phyloP scores from a whole-genome alignment of 1,139 yeast species.

The Dujonia santamariae region DNA sequence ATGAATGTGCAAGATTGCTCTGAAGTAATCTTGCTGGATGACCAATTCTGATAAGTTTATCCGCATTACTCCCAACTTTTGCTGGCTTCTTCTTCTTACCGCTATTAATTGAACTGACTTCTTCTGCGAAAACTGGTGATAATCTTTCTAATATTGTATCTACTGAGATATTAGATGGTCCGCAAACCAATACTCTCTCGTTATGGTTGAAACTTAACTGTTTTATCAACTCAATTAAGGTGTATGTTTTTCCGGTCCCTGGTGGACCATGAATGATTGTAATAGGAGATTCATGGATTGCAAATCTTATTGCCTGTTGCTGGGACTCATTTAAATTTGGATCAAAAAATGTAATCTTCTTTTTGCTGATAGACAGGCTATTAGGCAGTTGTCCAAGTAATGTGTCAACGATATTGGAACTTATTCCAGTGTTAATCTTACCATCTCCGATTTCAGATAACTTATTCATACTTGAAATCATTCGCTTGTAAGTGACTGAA shows the following conservation, averaged over 20 bases:
- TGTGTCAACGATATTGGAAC: slow-evolving; percentile 30
- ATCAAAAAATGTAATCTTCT: slow-evolving; percentile 40
- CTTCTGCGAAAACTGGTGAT: slow-evolving; percentile 31
- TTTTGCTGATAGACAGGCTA: slow-evolving; percentile 11
- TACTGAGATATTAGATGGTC: slow-evolving; percentile 93
- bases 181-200: slow-evolving; percentile 81
- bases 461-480: slow-evolving; percentile 76
- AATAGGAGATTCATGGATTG: slow-evolving; percentile 37
- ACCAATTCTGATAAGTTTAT: slow-evolving; percentile 73
- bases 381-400: slow-evolving; percentile 43
- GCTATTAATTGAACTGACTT: slow-evolving; percentile 11
- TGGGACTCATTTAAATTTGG: slow-evolving; percentile 66
- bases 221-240: slow-evolving; percentile 78
- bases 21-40: slow-evolving; percentile 86
- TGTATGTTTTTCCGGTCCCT: slow-evolving; percentile 66
- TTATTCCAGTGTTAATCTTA: slow-evolving; percentile 25
- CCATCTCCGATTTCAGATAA: slow-evolving; percentile 45
- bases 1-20: slow-evolving; percentile 63
- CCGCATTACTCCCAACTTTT: slow-evolving; percentile 37
- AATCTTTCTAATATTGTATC: slow-evolving; percentile 87
- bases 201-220: slow-evolving; percentile 59
- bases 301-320: slow-evolving; percentile 37
- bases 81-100: slow-evolving; percentile 12
- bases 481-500: slow-evolving; percentile 69
- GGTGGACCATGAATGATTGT: slow-evolving; percentile 51